These are phyloP conservation scores for Colletotrichum chlorophyti DNA, from an alignment of 2,329 filamentous ascomycete species.

Conservation along the genomic window DNA sequence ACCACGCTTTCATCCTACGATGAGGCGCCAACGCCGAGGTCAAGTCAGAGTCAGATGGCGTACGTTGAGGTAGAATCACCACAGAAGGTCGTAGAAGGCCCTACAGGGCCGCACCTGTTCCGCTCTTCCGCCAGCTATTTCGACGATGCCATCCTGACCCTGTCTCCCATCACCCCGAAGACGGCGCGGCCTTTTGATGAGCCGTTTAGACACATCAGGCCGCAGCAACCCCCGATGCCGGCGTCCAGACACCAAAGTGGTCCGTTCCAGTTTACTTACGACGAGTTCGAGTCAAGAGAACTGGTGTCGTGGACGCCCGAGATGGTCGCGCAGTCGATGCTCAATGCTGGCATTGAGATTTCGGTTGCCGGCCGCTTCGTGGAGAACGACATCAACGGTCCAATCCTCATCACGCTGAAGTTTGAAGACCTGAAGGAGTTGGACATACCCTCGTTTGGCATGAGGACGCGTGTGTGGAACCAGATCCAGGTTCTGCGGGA, in stretches of 20 bases:
- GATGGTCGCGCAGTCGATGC: slow-evolving; percentile 87
- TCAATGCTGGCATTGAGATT: slow-evolving; percentile 79
- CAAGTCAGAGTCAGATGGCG: slow-evolving; percentile 63
- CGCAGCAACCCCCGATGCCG: slow-evolving; percentile 28
- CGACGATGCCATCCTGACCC: slow-evolving; percentile 63
- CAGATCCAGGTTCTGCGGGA: slow-evolving; percentile 76
- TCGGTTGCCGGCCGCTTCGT: slow-evolving; percentile 83
- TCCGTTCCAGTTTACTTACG: slow-evolving; percentile 63
- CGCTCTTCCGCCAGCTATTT: slow-evolving; percentile 66
- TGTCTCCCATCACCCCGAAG: slow-evolving; percentile 78
- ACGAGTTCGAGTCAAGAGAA: slow-evolving; percentile 63
- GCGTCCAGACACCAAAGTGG: slow-evolving; percentile 46
- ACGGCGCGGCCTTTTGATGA: slow-evolving; percentile 47
- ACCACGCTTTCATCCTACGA: slow-evolving; percentile 89
- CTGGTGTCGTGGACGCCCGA: slow-evolving; percentile 75
- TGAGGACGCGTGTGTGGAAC: slow-evolving; percentile 80
- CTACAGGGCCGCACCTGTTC: slow-evolving; percentile 87
- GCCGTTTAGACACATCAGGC: slow-evolving; percentile 20
- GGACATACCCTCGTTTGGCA: slow-evolving; percentile 81
- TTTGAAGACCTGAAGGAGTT: slow-evolving; percentile 87
- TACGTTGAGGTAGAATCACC: slow-evolving; percentile 62
- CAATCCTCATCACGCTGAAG: slow-evolving; percentile 87
- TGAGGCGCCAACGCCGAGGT: slow-evolving; percentile 79
- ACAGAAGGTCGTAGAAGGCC: slow-evolving; percentile 74
- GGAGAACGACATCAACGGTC: slow-evolving; percentile 89